phyloP scores from a whole-genome alignment of 768 basidiomycete genomes.

The Phylloporus sp. region DNA sequence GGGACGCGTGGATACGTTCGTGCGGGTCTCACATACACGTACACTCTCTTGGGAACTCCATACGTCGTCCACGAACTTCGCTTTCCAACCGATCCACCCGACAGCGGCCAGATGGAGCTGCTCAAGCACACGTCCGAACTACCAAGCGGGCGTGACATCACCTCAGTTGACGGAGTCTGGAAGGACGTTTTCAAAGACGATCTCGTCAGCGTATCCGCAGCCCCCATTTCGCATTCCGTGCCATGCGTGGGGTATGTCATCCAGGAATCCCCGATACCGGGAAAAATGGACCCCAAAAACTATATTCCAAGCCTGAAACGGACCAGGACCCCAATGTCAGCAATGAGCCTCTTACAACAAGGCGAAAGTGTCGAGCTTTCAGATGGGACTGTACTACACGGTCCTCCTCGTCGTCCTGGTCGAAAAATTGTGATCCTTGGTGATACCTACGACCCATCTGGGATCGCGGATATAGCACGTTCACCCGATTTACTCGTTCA shows the following conservation, averaged over 20 bases:
- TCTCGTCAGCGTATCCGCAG: conserved; percentile 62
- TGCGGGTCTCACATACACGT: conserved; percentile 58
- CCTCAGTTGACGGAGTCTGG: conserved; percentile 59
- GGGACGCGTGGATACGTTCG: conserved; percentile 82
- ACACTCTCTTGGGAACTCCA: conserved; percentile 57
- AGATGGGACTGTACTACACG: conserved; percentile 69
- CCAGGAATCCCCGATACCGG: conserved; percentile 63
- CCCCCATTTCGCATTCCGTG: conserved; percentile 74
- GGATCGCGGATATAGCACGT: conserved; percentile 53
- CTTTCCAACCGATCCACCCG: conserved; percentile 51
- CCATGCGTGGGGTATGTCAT: conserved; percentile 80
- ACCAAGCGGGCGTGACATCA: conserved; percentile 57
- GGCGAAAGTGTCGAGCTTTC: conserved; percentile 58
- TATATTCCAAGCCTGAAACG: conserved; percentile 67
- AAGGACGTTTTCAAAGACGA: conserved; percentile 53
- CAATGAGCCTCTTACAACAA: conserved; percentile 60
- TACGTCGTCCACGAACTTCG: conserved; percentile 85
- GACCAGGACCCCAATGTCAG: conserved; percentile 62
- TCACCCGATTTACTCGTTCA: conserved; percentile 76
- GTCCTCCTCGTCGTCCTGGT: conserved; percentile 60
- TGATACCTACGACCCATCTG: conserved; percentile 78
- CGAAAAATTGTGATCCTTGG: conserved; percentile 79
- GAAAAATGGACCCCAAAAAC: conserved; percentile 65
- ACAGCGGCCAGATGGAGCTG: conserved; percentile 45
- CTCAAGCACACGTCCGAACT: conserved; percentile 51